Conservation (phyloP, 2,329 filamentous ascomycete species). For the Aspergillus sp. region DNA sequence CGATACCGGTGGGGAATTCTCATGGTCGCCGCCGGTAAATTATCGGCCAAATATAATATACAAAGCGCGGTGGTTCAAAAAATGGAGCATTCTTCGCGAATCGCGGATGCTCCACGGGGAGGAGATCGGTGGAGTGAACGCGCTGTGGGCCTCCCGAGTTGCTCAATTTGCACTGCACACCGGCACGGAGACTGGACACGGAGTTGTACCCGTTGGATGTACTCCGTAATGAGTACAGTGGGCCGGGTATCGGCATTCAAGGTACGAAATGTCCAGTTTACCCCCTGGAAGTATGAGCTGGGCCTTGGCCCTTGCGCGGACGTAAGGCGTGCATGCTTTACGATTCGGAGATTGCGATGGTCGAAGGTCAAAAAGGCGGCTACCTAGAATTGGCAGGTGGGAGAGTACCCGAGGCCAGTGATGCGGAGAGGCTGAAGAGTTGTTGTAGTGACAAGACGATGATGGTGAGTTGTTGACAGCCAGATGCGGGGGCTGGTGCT, state of each 20-base stretch:
- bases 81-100: slow-evolving; percentile 2
- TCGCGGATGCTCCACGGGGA: not conserved
- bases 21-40: no score
- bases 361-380: not conserved
- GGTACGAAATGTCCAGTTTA: not conserved
- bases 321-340: not conserved
- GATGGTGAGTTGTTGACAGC: not conserved
- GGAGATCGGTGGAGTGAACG: not conserved
- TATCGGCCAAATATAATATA: no score
- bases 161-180: no score
- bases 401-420: not conserved
- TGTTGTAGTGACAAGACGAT: no score
- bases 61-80: not conserved
- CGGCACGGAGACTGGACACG: no score
- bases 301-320: not conserved
- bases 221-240: no score
- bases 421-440: not conserved
- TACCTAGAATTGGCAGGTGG: not conserved
- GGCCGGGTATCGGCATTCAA: no score
- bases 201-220: no score
- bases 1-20: no score
- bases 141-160: not conserved
- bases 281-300: not conserved
- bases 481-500: not conserved
- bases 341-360: not conserved